A percentile compares a stretch with the other conserved stretches of the same genome.
Evolutionary conservation across 805 yeast species (phyloP).

Genomic region (Spathaspora hagerdaliae): DNA sequence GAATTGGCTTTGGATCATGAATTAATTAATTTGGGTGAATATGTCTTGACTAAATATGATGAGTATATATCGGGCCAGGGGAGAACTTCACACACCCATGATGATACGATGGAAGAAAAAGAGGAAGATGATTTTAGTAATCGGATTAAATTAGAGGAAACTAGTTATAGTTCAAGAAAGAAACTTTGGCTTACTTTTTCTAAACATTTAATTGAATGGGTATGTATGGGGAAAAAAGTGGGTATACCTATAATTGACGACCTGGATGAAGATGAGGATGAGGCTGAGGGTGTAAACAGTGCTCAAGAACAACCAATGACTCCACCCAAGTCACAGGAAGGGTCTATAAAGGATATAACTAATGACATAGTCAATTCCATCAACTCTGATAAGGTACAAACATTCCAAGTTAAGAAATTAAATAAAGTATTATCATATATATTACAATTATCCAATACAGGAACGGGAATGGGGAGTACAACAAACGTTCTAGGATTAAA

Average conservation of each 20-base stretch:
- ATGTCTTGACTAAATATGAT: slow-evolving; percentile 30
- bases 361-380: slow-evolving; percentile 9
- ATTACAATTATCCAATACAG: slow-evolving; percentile 22
- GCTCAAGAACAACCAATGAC: neutral
- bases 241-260: slow-evolving; percentile 7
- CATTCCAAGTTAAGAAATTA: slow-evolving; percentile 8
- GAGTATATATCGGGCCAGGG: slow-evolving; percentile 9
- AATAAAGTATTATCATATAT: slow-evolving; percentile 28
- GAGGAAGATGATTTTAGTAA: slow-evolving; percentile 37
- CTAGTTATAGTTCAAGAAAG: slow-evolving; percentile 47
- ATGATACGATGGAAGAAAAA: slow-evolving; percentile 53
- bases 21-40: slow-evolving; percentile 50
- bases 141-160: slow-evolving; percentile 31
- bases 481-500: slow-evolving; percentile 54
- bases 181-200: slow-evolving; percentile 71
- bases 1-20: slow-evolving; percentile 62
- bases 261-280: neutral
- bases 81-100: neutral
- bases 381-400: slow-evolving; percentile 3
- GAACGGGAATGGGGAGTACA: neutral
- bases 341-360: slow-evolving; percentile 1
- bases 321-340: neutral
- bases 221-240: slow-evolving; percentile 16
- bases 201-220: slow-evolving; percentile 39
- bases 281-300: too few relatives aligned